Evolutionary conservation across 495 filamentous ascomycete species (phyloP).

Genomic region (Xylaria sp.): DNA sequence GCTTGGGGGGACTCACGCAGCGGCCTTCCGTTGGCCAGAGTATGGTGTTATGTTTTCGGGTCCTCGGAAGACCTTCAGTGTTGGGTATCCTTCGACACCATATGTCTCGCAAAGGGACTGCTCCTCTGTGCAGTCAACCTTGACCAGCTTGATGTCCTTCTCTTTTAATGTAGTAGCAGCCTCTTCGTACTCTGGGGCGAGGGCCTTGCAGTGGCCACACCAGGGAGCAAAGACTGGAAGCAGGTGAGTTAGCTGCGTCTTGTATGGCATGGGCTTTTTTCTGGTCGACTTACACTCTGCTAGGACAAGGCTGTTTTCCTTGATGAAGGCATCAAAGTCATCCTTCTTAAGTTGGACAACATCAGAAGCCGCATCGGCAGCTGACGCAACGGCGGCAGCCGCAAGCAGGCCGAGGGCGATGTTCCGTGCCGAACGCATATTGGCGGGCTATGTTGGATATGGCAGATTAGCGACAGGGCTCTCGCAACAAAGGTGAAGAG

Average conservation of each 20-base stretch:
- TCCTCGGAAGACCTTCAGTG: slow-evolving; percentile 98
- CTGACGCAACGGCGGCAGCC: slow-evolving; percentile 66
- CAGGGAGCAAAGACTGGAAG: slow-evolving; percentile 71
- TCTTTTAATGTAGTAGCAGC: slow-evolving; percentile 93
- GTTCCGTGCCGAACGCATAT: slow-evolving; percentile 65
- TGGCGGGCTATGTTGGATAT: slow-evolving; percentile 33
- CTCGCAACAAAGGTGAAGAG: not conserved
- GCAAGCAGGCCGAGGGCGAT: slow-evolving; percentile 61
- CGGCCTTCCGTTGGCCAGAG: slow-evolving; percentile 86
- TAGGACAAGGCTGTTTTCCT: slow-evolving; percentile 79
- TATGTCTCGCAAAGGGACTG: slow-evolving; percentile 86
- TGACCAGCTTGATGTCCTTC: slow-evolving; percentile 90
- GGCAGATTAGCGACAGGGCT: slow-evolving; percentile 28
- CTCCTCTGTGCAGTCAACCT: slow-evolving; percentile 97
- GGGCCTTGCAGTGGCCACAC: slow-evolving; percentile 86
- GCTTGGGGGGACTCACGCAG: slow-evolving; percentile 68
- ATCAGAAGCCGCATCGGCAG: slow-evolving; percentile 67
- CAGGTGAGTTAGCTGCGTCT: slow-evolving; percentile 18
- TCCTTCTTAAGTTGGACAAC: slow-evolving; percentile 85
- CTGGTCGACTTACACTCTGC: slow-evolving; percentile 70
- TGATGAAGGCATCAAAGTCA: slow-evolving; percentile 85
- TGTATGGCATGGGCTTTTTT: not conserved
- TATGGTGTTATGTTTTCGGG: slow-evolving; percentile 84
- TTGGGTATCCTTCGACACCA: slow-evolving; percentile 96
- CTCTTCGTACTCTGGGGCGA: slow-evolving; percentile 85